Evolutionary conservation across 2,329 filamentous ascomycete genomes (phyloP), one percentile per base, ranked within the genome.

Genomic region (Diaporthe nobilis): DNA sequence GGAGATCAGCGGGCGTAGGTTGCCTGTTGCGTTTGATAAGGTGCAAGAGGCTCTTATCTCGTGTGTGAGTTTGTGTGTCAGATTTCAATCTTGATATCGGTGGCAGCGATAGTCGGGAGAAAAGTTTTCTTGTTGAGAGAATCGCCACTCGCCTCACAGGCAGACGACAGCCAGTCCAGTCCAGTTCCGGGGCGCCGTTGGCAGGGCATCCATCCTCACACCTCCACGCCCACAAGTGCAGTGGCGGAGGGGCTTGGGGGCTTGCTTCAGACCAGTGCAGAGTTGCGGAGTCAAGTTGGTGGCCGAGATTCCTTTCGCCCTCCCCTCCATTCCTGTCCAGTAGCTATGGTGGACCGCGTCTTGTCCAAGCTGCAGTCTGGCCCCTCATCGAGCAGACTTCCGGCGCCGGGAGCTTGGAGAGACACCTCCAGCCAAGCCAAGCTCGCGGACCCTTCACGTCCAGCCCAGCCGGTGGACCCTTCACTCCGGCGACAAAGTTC

Each of bases 121-220:
- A 34, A 72, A 44, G 17, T 42, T 67, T 72, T 75, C 51, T 42
- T 75, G 73, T 75, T 75, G 73, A 47, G 73, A 25, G 22, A 65
- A 67, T 75, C 55, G 73, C 73, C 73, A 72, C 68, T 22, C 47
- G 67, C 53, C 55, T 70, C 42, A 70, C 34, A 31, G 55, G 55
- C 51, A 60, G 28, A 49, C 28, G n/a, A 55, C 28, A 22, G 31
- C 44, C 31, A 51, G 28, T 34, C 34, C 34, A 34, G 34, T n/a
- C 28, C 31, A 31, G 31, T 31, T 31, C 31, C 25, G 22, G 20
- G 15, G 47, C 57, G 28, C 28, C 28, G 58, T 34, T 42, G 73
- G 68, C 68, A 58, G 49, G 49, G 34, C 37, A 22, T 34, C 25
- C 39, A 22, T 34, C 25, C 39, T 70, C 20, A 4, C n/a, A 31